Evolutionary conservation across 1,284 basidiomycete species (phyloP), one percentile per base, ranked within the genome.

Genomic region (Sanguinoderma infundibulare): DNA sequence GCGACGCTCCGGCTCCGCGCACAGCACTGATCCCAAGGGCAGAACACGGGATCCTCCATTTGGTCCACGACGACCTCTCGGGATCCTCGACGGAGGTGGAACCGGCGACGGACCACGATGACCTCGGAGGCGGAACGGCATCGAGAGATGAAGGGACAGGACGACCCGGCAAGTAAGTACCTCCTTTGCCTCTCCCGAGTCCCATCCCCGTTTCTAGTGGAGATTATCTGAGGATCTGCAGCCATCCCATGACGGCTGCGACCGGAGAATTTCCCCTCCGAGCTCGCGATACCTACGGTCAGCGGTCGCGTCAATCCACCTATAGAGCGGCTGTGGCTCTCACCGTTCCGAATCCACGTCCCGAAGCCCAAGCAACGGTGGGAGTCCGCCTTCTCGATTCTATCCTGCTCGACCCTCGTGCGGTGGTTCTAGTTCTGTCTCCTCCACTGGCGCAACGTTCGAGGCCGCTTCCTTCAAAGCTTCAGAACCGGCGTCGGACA

Each of bases 161-260:
- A 28, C 22, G 15, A 44, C 44, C 17, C n/a, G 46, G 46, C n/a
- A 49, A 49, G 46, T 32, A 15, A 20, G 28, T 7, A 20, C 17
- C 22, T 49, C 28, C 46, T 17, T 49, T 49, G n/a, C n/a, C 46
- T 6, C n/a, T 17, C 17, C 34, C 34, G 34, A 35, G n/a, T n/a
- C n/a, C 24, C 24, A 49, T 9, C 10, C 28, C 30, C 6, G 9
- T 20, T 49, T 28, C 46, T 26, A 49, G n/a, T 17, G 46, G 46
- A 49, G 46, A 49, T 49, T 26, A n/a, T n/a, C 49, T n/a, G 32
- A 35, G 44, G 57, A 59, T 63, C 61, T 57, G 57, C 61, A 56
- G 6, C 20, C 26, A n/a, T 50, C 60, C 55, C 61, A 63, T 59
- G 61, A 57, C 61, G 26, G 51, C 42, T 57, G 32, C 57, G 36